Evolutionary conservation across 768 basidiomycete species (phyloP).

Genomic region (Stropharia rugosoannulata): DNA sequence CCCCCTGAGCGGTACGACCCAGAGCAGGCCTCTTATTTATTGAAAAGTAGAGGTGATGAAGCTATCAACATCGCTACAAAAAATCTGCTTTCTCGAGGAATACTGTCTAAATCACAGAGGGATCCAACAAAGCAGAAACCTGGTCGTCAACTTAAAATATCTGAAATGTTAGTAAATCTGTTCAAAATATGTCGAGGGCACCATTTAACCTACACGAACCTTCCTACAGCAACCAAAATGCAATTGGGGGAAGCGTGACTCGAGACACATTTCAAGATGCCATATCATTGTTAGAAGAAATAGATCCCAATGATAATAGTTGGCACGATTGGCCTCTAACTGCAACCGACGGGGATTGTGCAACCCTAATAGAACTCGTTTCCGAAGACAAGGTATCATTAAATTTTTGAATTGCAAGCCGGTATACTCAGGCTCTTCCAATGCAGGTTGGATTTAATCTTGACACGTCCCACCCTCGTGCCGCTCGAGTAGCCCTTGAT

Average conservation of each 20-base stretch:
- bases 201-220: not conserved
- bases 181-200: not conserved
- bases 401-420: conserved; percentile 2
- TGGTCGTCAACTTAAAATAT: conserved; percentile 75
- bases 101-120: conserved; percentile 65
- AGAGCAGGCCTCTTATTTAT: conserved; percentile 53
- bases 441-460: conserved; percentile 69
- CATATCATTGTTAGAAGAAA: conserved; percentile 52
- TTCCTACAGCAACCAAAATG: conserved; percentile 58
- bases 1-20: conserved; percentile 68
- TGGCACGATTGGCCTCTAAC: conserved; percentile 81
- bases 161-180: conserved; percentile 51
- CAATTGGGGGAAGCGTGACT: conserved; percentile 61
- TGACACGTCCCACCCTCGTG: conserved; percentile 61
- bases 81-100: conserved; percentile 60
- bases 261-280: conserved; percentile 75
- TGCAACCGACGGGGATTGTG: conserved; percentile 79
- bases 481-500: conserved; percentile 57
- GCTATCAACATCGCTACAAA: conserved; percentile 54
- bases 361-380: conserved; percentile 75
- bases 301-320: conserved; percentile 44
- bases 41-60: conserved; percentile 56
- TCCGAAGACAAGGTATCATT: conserved; percentile 68
- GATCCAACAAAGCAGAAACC: conserved; percentile 65
- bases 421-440: not conserved